Evolutionary conservation across 805 yeast species (phyloP).

Genomic region (Hanseniaspora lachancei): DNA sequence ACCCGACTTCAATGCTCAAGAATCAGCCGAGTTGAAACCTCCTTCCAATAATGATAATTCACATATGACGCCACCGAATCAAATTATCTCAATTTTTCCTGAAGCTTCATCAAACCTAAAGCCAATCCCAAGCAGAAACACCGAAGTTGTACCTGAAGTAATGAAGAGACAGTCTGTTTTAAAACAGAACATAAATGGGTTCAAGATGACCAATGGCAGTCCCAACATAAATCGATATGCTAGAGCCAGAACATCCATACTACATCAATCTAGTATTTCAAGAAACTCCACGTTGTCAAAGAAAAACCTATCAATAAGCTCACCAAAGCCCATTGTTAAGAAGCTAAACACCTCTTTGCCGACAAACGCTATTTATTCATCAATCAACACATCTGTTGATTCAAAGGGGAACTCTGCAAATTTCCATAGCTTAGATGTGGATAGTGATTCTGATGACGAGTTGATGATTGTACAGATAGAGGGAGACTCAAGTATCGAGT

Average conservation of each 20-base stretch:
- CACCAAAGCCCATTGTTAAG: slow-evolving; percentile 10
- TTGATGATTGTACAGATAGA: slow-evolving; percentile 8
- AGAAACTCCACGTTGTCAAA: neutral
- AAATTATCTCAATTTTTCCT: neutral
- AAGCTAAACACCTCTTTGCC: neutral
- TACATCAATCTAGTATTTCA: neutral
- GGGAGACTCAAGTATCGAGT: neutral
- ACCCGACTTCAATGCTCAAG: neutral
- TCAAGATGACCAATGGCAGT: neutral
- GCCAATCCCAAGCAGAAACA: too few species aligned
- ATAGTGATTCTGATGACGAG: slow-evolving; percentile 5
- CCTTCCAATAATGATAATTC: neutral
- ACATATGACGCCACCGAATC: neutral
- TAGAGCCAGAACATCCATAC: neutral
- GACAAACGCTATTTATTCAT: neutral
- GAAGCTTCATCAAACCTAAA: neutral
- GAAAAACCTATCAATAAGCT: neutral
- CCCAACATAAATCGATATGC: neutral
- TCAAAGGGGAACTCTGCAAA: neutral
- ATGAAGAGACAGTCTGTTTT: neutral
- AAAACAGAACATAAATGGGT: neutral
- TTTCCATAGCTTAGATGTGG: neutral
- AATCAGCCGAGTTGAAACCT: neutral
- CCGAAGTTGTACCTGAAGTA: neutral
- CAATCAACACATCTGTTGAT: slow-evolving; percentile 4